Evolutionary conservation across 257 asterid species (phyloP), one percentile per base, ranked within the genome.

Genomic region (Jaltomata sinuosa): DNA sequence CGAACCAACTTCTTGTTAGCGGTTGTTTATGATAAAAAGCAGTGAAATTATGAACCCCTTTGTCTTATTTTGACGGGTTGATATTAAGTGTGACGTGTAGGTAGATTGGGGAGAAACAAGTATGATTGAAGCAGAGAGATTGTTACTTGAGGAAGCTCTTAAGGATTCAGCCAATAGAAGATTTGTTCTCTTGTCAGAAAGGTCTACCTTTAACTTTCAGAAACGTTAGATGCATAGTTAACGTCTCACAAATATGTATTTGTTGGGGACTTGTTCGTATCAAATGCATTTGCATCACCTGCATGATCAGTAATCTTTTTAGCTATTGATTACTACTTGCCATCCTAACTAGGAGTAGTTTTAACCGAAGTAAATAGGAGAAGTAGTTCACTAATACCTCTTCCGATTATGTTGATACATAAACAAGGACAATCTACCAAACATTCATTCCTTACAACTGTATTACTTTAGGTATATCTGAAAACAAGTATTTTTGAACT

Each of bases 61-160:
- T 49, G 53, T 49, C 53, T 11, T 49, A 49, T 49, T 49, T 27
- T 27, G 5, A 8, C 21, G 6, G 15, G 89, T 86, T 92, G 89
- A 89, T 85, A 14, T 67, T 80, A 57, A 34, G 88, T 83, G 68
- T 72, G 85, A 80, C 83, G 42, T 92, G 90, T 91, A 97, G 99
- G 98, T 97, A 90, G 93, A 87, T 22, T 97, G 98, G 99, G 99
- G 99, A 89, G 95, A 93, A 87, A 89, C 97, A 38, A 95, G 94
- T 90, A 97, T 97, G 99, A 95, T 97, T 89, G 93, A 88, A 88
- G 99, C 98, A 38, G 99, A 97, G 93, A 95, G 98, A 90, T 87
- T 95, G 88, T 87, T 95, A 83, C 88, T 97, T 85, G 90, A 87
- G 81, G 95, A 87, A 87, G 98, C 99, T 87, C 96, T 97, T 81